Conservation (phyloP, 1,139 yeast species). For the Geotrichum klebahnii region DNA sequence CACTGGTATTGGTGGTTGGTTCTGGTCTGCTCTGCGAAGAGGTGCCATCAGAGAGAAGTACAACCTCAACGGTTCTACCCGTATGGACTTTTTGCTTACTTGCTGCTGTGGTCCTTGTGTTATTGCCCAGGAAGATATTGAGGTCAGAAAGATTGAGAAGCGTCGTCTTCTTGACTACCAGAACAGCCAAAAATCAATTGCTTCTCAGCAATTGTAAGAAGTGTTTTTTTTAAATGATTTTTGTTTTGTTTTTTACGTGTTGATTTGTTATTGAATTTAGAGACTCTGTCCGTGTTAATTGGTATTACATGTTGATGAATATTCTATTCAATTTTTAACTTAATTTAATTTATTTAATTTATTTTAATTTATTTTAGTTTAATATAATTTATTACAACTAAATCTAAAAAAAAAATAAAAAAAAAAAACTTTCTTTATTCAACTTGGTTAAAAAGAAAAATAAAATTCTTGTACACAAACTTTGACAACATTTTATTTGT, state of each 20-base stretch:
- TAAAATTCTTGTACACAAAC: too few species aligned
- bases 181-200: slow-evolving; percentile 7
- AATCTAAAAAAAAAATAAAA: too few species aligned
- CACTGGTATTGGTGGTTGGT: slow-evolving; percentile 1
- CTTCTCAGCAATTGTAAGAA: background rate
- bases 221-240: background rate
- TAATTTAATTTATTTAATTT: too few species aligned
- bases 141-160: slow-evolving; percentile 9
- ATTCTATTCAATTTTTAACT: too few species aligned
- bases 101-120: slow-evolving; percentile 8
- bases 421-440: too few species aligned
- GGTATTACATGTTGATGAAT: background rate
- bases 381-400: too few species aligned
- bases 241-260: too few species aligned
- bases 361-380: too few species aligned
- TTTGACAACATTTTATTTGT: too few species aligned
- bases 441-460: too few species aligned
- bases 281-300: background rate
- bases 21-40: slow-evolving; percentile 1
- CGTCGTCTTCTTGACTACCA: background rate
- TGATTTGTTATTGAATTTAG: background rate
- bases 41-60: slow-evolving; percentile 9
- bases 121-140: slow-evolving; percentile 5
- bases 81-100: background rate
- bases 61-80: background rate